Evolutionary conservation across 306 rosid genomes (phyloP).

Genomic region (Vachellia collinsii): DNA sequence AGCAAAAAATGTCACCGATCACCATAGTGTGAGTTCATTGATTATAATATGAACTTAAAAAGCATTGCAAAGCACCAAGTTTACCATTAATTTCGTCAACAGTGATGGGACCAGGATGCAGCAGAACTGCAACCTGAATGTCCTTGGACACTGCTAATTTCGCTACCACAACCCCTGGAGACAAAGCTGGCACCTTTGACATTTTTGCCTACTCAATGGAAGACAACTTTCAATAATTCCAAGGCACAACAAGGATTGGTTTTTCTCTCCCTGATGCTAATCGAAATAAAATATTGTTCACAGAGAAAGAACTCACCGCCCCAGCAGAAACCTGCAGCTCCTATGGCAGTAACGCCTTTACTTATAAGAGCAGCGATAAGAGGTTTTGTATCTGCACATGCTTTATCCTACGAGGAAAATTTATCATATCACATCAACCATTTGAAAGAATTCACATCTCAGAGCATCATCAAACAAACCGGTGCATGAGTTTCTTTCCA

Average conservation of each 20-base stretch:
- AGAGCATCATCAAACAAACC: conserved; percentile 38
- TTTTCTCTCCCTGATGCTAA: not conserved
- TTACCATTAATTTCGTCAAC: conserved; percentile 41
- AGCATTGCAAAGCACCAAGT: not conserved
- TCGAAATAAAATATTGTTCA: not conserved
- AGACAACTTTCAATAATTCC: not conserved
- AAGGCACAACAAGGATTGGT: not conserved
- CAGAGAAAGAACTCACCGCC: conserved; percentile 49
- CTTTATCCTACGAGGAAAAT: conserved; percentile 52
- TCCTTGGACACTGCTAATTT: conserved; percentile 44
- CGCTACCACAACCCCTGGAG: conserved; percentile 49
- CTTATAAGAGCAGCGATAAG: conserved; percentile 57
- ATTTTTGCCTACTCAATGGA: not conserved
- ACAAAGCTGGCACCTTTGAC: conserved; percentile 18
- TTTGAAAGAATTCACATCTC: not conserved
- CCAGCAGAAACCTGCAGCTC: conserved; percentile 74
- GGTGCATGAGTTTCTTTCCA: conserved; percentile 51
- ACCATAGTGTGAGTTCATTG: not conserved
- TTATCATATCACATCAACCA: not conserved
- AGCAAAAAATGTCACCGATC: conserved; percentile 9
- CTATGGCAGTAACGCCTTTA: conserved; percentile 56
- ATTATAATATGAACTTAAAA: not conserved
- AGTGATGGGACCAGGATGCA: conserved; percentile 48
- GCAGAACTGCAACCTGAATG: conserved; percentile 52
- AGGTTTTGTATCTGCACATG: conserved; percentile 50